Evolutionary conservation across 2,329 filamentous ascomycete genomes (phyloP), one percentile per base, ranked within the genome.

Genomic region (Claviceps monticola): DNA sequence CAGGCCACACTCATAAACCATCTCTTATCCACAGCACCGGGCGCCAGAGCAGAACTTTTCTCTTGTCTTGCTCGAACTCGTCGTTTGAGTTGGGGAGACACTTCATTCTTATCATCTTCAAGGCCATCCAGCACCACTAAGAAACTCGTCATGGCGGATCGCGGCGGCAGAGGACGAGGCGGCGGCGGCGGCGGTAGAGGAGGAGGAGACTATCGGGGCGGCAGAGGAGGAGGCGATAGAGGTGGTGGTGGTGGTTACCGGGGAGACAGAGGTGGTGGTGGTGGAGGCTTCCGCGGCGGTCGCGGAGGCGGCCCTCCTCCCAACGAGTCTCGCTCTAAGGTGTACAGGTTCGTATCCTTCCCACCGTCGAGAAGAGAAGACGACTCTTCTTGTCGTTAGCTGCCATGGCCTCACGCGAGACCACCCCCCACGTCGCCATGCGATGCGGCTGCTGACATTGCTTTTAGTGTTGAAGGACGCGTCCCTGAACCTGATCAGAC

Each of bases 101-200:
- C 17, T 19, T 14, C 2, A 5, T 43, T 21, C 4, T 14, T 23
- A 11, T 6, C 17, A 21, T 14, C 11, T 17, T 2, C 7, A 41
- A 44, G 7, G 11, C 2, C 16, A 23, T 39, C 39, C 36, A 14
- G 3, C 3, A 2, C 4, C 29, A 16, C 2, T 34, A 11, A 14
- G 1, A 9, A 48, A 42, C 14, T 29, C n/a, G 46, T 41, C 23
- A 64, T 65, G 63, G 56, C 63, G 21, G 63, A 64, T 48, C 56
- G 60, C 47, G 58, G 58, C 36, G 59, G 58, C n/a, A 57, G 62
- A 50, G 60, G 61, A 9, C 23, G 56, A 16, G 49, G 53, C 16
- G 39, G 55, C 1, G 49, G 53, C 16, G 39, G 55, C 1, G 54
- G 48, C 8, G 56, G 56, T 9, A 47, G 50, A 16, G 16, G 48